These are phyloP conservation scores for Hydrangea macrophylla DNA, from an alignment of 148 eudicot species.

Conservation along the genomic window DNA sequence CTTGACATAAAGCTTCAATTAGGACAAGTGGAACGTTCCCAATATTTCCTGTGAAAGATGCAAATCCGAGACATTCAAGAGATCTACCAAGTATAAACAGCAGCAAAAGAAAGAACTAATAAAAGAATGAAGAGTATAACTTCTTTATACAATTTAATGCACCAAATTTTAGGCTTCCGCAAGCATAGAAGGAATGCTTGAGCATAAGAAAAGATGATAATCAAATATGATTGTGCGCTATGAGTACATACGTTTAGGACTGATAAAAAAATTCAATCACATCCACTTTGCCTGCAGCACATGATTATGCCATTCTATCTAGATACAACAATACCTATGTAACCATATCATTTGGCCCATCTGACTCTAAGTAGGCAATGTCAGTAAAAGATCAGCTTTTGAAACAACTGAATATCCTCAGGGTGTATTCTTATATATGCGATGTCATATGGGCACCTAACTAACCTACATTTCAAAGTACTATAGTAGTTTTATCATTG, in stretches of 20 bases:
- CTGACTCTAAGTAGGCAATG: not conserved
- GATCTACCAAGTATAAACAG: not conserved
- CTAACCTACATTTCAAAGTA: no score
- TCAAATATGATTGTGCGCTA: not conserved
- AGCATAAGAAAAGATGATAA: not conserved
- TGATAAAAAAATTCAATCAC: not conserved
- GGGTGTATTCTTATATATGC: no score
- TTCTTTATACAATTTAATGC: not conserved
- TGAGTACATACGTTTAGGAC: not conserved
- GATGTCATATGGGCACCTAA: no score
- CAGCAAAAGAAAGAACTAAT: no score
- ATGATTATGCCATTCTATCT: not conserved
- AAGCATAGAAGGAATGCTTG: not conserved
- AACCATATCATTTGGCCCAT: not conserved
- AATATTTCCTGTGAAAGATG: conserved; percentile 70
- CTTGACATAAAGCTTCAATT: conserved; percentile 91
- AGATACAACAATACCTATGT: not conserved
- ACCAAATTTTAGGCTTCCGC: not conserved
- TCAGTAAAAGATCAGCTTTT: not conserved
- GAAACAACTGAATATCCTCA: no score
- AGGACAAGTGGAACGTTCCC: conserved; percentile 97
- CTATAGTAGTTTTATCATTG: no score
- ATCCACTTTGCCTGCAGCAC: not conserved
- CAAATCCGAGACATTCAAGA: not conserved
- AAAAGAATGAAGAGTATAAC: not conserved